Evolutionary conservation across 345 rosid species (phyloP), one percentile per base, ranked within the genome.

Genomic region (Salix suchowensis): DNA sequence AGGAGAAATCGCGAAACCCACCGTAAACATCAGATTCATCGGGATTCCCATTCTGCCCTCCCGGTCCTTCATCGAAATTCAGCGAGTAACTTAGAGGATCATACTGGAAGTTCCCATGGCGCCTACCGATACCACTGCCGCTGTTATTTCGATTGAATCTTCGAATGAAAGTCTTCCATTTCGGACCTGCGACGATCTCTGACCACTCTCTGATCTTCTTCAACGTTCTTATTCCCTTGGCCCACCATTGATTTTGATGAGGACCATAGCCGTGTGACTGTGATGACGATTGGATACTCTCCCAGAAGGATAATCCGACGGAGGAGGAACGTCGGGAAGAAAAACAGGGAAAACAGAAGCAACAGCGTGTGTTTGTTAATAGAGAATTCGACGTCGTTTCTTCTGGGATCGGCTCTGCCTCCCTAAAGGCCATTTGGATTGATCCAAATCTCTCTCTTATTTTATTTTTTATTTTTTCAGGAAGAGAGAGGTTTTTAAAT

Each of bases 131-230:
- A 68, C 58, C 71, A 1, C 74, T 65, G 14, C 79, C 72, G 5
- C 65, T 85, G 10, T 55, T n/a, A 75, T 60, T 90, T 76, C 97
- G 83, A 76, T 92, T 96, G 76, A 96, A 93, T 61, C 97, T 76
- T 70, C 99, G 80, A 23, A 96, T 92, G 84, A 96, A 96, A 26
- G 97, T 96, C 82, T 96, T 96, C 99, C 98, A 96, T 74, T 81
- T 86, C 13, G 99, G 99, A 0, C 99, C 98, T n/a, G 97, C 99
- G 8, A 87, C 90, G 89, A 96, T 82, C 84, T 93, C 98, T 1
- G 99, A 93, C 98, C 97, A 93, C 85, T 92, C 97, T 8, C 98
- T 89, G 44, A 92, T 62, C 87, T 85, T 91, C 78, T 69, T 77
- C 0, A 89, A 65, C 50, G 90, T 85, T 55, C 73, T 34, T 24